phyloP scores from a whole-genome alignment of 2,329 filamentous ascomycete species.

The Paraconiothyrium brasiliense region DNA sequence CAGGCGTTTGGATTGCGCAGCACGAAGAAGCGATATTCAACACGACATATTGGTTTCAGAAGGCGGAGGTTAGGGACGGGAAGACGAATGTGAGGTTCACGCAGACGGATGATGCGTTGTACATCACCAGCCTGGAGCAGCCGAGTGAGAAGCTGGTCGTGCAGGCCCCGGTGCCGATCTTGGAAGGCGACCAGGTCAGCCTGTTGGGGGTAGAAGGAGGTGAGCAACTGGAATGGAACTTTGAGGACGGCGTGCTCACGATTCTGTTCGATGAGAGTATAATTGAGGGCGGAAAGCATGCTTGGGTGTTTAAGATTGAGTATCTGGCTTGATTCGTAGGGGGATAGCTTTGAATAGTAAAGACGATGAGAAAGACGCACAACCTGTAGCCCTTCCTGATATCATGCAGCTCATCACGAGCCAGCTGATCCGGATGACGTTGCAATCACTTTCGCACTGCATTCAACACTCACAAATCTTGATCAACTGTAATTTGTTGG shows the following conservation, averaged over 20 bases:
- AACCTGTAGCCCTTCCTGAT: no score
- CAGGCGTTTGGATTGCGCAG: constrained; percentile 63
- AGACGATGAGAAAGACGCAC: no score
- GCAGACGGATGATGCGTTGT: constrained; percentile 63
- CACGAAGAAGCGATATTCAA: constrained; percentile 67
- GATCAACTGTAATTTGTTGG: no score
- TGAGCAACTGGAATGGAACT: constrained; percentile 26
- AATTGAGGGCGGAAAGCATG: constrained; percentile 18
- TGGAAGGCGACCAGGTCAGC: constrained; percentile 58
- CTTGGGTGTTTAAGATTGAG: constrained; percentile 30
- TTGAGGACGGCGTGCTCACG: constrained; percentile 29
- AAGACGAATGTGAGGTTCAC: constrained; percentile 61
- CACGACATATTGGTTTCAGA: constrained; percentile 63
- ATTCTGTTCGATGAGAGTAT: constrained; percentile 38
- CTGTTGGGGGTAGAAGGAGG: constrained; percentile 51
- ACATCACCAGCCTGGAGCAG: constrained; percentile 57
- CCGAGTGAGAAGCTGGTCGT: constrained; percentile 53
- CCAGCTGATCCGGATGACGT: no score
- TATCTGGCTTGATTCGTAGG: constrained; percentile 15
- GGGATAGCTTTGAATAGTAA: neutral
- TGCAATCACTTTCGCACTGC: no score
- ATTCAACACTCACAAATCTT: no score
- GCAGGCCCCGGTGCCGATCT: constrained; percentile 56
- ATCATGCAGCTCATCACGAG: no score
- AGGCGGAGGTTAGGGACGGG: constrained; percentile 39